Percentiles rank a stretch among this genome's conserved stretches.
Conservation (phyloP, 2,329 filamentous ascomycete genomes). For the Calonectria pteridis region DNA sequence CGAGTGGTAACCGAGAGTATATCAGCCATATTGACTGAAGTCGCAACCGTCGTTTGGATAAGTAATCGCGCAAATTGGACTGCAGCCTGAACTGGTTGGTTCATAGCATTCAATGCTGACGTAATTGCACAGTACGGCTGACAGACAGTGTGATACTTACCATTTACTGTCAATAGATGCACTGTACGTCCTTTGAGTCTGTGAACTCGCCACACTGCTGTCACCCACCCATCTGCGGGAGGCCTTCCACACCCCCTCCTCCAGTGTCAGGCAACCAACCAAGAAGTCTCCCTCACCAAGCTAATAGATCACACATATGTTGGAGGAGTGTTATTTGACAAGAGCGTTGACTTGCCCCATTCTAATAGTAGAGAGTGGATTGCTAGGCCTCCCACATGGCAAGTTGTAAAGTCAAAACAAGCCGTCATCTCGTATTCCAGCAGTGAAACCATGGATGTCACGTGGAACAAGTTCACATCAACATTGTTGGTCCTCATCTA, state of each 20-base stretch:
- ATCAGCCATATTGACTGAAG: not conserved
- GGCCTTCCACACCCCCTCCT: not conserved
- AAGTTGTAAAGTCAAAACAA: not conserved
- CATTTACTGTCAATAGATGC: not conserved
- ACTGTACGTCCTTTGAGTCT: not conserved
- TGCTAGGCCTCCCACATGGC: not conserved
- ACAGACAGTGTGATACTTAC: not conserved
- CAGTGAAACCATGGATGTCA: not conserved
- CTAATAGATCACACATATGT: not conserved
- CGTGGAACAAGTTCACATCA: not conserved
- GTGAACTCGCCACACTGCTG: not conserved
- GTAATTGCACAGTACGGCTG: not conserved
- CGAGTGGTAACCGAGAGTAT: not conserved
- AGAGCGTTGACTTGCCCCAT: not conserved
- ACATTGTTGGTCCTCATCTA: not conserved
- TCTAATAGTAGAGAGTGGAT: not conserved
- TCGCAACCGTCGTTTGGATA: accelerated
- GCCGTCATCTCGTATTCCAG: not conserved
- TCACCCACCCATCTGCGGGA: not conserved
- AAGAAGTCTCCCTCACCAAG: not conserved
- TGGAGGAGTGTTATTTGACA: not conserved
- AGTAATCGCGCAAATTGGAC: not conserved
- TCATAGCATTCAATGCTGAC: not conserved
- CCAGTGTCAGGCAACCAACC: not conserved
- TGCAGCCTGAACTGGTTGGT: too few relatives aligned